Percentiles rank a stretch among this genome's conserved stretches.
These are phyloP conservation scores for Phyllosticta citribraziliensis DNA, from an alignment of 2,329 filamentous ascomycete species.

Conservation along the genomic window DNA sequence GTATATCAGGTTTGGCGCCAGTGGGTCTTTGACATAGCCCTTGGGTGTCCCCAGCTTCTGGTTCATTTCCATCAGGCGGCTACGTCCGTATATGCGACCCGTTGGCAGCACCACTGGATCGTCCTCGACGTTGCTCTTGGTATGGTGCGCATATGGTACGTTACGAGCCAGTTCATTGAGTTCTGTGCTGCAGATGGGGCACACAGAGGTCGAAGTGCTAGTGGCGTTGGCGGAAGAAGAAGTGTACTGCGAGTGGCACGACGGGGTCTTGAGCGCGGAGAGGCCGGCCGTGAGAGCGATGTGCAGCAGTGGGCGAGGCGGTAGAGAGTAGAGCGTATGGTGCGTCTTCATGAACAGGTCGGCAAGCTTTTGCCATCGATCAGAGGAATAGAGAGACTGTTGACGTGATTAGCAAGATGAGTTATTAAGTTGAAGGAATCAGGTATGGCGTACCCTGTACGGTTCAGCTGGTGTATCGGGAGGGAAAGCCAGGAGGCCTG, in stretches of 20 bases:
- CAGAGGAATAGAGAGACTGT: constrained; percentile 60
- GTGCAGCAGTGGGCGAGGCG: constrained; percentile 74
- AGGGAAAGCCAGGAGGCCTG: constrained; percentile 68
- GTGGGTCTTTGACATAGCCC: constrained; percentile 66
- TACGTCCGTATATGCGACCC: constrained; percentile 70
- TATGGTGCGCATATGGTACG: constrained; percentile 91
- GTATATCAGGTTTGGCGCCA: constrained; percentile 54
- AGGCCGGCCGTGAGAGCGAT: constrained; percentile 84
- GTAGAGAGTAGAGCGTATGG: constrained; percentile 74
- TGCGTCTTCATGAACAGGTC: constrained; percentile 76
- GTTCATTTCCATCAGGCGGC: constrained; percentile 64
- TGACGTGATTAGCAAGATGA: neutral
- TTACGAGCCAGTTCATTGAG: constrained; percentile 81
- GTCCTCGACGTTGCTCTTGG: constrained; percentile 82
- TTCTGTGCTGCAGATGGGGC: constrained; percentile 92
- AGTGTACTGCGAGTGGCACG: constrained; percentile 65
- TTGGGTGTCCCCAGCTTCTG: constrained; percentile 63
- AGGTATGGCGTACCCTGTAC: constrained; percentile 42
- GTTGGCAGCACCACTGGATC: constrained; percentile 84
- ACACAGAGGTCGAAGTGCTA: constrained; percentile 62
- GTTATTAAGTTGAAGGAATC: neutral
- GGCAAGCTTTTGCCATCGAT: constrained; percentile 68
- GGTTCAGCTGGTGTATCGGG: constrained; percentile 50
- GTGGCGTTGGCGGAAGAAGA: constrained; percentile 44
- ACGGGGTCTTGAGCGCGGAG: constrained; percentile 89